Base-by-base conservation (phyloP, 2,329 filamentous ascomycete genomes). In the Fusarium lateritium region DNA sequence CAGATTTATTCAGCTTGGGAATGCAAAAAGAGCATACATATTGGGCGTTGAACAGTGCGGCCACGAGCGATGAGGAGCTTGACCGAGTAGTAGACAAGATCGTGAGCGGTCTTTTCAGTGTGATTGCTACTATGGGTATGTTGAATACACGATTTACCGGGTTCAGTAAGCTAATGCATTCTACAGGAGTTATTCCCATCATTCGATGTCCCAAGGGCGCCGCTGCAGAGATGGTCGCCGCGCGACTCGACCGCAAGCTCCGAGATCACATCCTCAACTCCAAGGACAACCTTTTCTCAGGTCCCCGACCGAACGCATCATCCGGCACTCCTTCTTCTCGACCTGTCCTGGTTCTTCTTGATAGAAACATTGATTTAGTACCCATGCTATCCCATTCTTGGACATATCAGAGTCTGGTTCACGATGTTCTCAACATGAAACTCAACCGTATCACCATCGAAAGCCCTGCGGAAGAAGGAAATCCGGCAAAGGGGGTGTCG, bases 381-480 rank as follows among this genome's bases (percentile, higher is more conserved):
- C 94, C 96, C 4, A 98, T 99, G 96, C 87, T 99, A n/a, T 98
- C 95, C 15, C 96, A 99, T 80, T 98, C 94, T 21, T 87, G 85
- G 85, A 87, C 87, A 10, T 89, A 97, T 74, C 94, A 97, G 79
- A 96, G 93, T 9, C 83, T 97, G 13, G 92, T 97, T 17, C 92
- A 89, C 71, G 88, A 87, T 66, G 83, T 87, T 17, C 81, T 86
- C 52, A 82, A 82, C 67, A 84, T 85, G 82, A 84, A 84, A 76
- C 86, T 98, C 39, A 99, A 98, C 78, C 91, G 95, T 36, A 98
- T 99, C 72, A 98, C 94, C 2, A 92, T 99, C 44, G 94, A 97
- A 76, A 90, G 91, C 0, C 91, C 93, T 7, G 83, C 90, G 10
- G 94, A 98, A 67, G 93, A 97, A 68, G 85, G 85, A 39, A 91